Percentiles rank a stretch among this genome's conserved stretches.
Evolutionary conservation across 73 alveolate genomes (phyloP).

Genomic region (Paramecium sexaurelia): DNA sequence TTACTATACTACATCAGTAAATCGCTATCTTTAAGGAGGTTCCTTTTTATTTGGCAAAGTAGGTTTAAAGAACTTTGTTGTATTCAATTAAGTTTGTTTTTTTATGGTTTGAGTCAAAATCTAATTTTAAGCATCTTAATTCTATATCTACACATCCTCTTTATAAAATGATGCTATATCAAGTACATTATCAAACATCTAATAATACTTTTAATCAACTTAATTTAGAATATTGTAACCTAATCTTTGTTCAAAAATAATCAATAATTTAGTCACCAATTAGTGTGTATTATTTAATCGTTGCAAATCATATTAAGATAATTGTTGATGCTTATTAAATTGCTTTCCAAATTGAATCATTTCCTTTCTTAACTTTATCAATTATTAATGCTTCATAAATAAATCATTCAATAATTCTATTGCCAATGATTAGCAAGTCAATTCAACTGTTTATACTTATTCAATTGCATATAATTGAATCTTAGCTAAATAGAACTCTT

Average conservation of each 20-base stretch:
- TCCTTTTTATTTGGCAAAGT: neutral
- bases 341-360: neutral
- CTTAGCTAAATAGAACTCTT: slow-evolving; percentile 45
- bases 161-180: neutral
- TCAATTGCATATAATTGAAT: slow-evolving; percentile 38
- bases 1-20: slow-evolving; percentile 35
- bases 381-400: neutral
- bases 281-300: neutral
- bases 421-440: neutral
- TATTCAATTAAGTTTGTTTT: neutral
- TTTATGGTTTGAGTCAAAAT: neutral
- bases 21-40: slow-evolving; percentile 5
- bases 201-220: neutral
- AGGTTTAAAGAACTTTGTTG: slow-evolving; percentile 34
- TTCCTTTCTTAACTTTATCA: neutral
- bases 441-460: neutral
- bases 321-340: neutral
- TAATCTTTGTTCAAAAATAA: neutral
- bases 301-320: slow-evolving; percentile 20
- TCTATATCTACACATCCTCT: neutral
- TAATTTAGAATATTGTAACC: slow-evolving; percentile 29
- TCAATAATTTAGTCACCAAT: neutral
- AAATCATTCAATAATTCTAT: neutral
- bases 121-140: neutral
- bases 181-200: neutral